These are phyloP conservation scores for Sarocladiaceae sp. DNA, from an alignment of 2,329 filamentous ascomycete species.

Conservation along the genomic window DNA sequence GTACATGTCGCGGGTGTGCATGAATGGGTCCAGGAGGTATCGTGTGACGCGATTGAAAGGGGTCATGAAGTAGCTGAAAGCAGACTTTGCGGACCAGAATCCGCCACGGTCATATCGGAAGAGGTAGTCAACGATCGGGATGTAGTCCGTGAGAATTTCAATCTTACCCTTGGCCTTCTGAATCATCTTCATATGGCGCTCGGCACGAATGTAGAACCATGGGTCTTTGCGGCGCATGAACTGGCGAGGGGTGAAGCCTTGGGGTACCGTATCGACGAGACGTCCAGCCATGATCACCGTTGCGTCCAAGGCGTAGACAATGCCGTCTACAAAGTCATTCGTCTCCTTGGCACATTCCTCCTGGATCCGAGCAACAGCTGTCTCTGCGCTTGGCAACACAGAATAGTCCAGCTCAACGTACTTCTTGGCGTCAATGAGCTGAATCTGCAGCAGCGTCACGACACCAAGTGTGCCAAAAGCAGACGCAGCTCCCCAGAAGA, in stretches of 20 bases:
- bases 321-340: slow-evolving; percentile 63
- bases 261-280: slow-evolving; percentile 41
- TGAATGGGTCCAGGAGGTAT: slow-evolving; percentile 52
- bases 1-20: slow-evolving; percentile 61
- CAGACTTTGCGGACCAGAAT: slow-evolving; percentile 60
- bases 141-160: slow-evolving; percentile 38
- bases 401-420: slow-evolving; percentile 55
- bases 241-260: slow-evolving; percentile 25
- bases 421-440: slow-evolving; percentile 45
- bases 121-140: slow-evolving; percentile 60
- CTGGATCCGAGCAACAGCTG: slow-evolving; percentile 36
- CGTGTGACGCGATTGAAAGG: slow-evolving; percentile 61
- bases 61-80: slow-evolving; percentile 57
- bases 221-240: slow-evolving; percentile 58
- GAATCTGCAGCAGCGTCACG: slow-evolving; percentile 56
- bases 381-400: slow-evolving; percentile 32
- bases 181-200: slow-evolving; percentile 30
- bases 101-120: slow-evolving; percentile 66
- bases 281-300: slow-evolving; percentile 57
- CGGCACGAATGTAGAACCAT: slow-evolving; percentile 69
- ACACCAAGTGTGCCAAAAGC: slow-evolving; percentile 63
- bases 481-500: slow-evolving; percentile 60
- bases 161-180: slow-evolving; percentile 12
- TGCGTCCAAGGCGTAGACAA: slow-evolving; percentile 50
- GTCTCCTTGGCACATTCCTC: slow-evolving; percentile 30